Percentiles rank a stretch among this genome's conserved stretches.
These are phyloP conservation scores for Fusarium aywerte DNA, from an alignment of 2,329 filamentous ascomycete species.

Conservation along the genomic window DNA sequence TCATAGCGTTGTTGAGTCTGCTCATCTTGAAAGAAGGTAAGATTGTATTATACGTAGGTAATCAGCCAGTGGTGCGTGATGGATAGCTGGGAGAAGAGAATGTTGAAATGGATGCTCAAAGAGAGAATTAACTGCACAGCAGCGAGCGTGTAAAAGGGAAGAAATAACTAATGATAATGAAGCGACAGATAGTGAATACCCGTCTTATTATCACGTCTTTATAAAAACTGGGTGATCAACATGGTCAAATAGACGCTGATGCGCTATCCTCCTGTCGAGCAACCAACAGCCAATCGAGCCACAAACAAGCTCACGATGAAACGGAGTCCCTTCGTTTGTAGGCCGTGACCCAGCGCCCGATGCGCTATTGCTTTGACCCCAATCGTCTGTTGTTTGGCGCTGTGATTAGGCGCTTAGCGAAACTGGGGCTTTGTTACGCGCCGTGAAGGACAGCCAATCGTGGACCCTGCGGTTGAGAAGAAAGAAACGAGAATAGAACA, in stretches of 20 bases:
- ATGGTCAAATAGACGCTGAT: constrained; percentile 9
- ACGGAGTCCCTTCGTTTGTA: constrained; percentile 2
- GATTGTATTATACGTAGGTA: background rate
- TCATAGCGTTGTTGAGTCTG: constrained; percentile 47
- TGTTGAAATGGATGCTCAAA: background rate
- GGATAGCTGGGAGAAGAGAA: background rate
- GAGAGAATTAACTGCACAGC: constrained; percentile 34
- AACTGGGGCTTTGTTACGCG: constrained; percentile 34
- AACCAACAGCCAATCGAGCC: constrained; percentile 32
- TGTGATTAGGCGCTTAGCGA: constrained; percentile 42
- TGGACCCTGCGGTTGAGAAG: background rate
- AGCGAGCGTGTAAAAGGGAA: constrained; percentile 17
- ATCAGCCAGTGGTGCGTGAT: background rate
- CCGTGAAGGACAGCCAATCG: constrained; percentile 21
- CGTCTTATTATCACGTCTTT: constrained; percentile 5
- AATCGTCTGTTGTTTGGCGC: constrained; percentile 40
- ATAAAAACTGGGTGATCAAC: constrained; percentile 19
- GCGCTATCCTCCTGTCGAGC: background rate
- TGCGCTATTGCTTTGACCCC: constrained; percentile 13
- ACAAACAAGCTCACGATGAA: constrained; percentile 10
- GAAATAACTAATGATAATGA: background rate
- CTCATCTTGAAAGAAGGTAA: constrained; percentile 41
- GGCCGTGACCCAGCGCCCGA: constrained; percentile 30
- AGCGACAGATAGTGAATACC: constrained; percentile 13
- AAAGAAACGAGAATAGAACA: constrained; percentile 31